Conservation (phyloP, 805 yeast species). For the Yamadazyma tumulicola region DNA sequence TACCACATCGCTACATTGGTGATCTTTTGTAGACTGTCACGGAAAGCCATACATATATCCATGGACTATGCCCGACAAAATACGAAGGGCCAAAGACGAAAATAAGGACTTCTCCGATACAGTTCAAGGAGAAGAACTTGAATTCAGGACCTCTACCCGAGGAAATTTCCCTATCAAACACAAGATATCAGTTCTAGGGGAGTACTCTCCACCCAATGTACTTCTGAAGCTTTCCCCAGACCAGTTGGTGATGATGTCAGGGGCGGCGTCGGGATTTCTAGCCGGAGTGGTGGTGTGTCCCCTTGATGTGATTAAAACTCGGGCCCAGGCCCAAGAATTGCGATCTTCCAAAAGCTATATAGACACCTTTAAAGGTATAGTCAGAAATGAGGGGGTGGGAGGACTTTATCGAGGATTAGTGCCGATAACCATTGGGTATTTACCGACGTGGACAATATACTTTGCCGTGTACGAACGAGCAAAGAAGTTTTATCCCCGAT, state of each 20-base stretch:
- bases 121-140: conserved; percentile 37
- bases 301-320: conserved; percentile 89
- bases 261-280: conserved; percentile 90
- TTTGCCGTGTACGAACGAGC: conserved; percentile 85
- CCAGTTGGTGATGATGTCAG: conserved; percentile 75
- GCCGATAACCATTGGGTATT: conserved; percentile 90
- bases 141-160: conserved; percentile 23
- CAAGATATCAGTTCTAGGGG: conserved; percentile 17
- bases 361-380: conserved; percentile 63
- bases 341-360: conserved; percentile 41
- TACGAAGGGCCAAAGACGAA: conserved; percentile 2
- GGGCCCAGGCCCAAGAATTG: conserved; percentile 39
- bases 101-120: conserved; percentile 30
- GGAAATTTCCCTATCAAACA: conserved; percentile 20
- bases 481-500: conserved; percentile 50
- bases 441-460: conserved; percentile 97
- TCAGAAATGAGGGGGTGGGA: conserved; percentile 70
- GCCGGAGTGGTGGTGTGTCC: conserved; percentile 94
- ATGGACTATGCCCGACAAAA: conserved; percentile 1
- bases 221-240: conserved; percentile 33
- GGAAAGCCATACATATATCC: background rate
- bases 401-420: conserved; percentile 89
- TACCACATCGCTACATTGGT: too few species aligned
- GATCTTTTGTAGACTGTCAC: too few species aligned
- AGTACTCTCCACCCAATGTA: conserved; percentile 18